phyloP scores from a whole-genome alignment of 176 grass and related monocot species.

The Lolium perenne region DNA sequence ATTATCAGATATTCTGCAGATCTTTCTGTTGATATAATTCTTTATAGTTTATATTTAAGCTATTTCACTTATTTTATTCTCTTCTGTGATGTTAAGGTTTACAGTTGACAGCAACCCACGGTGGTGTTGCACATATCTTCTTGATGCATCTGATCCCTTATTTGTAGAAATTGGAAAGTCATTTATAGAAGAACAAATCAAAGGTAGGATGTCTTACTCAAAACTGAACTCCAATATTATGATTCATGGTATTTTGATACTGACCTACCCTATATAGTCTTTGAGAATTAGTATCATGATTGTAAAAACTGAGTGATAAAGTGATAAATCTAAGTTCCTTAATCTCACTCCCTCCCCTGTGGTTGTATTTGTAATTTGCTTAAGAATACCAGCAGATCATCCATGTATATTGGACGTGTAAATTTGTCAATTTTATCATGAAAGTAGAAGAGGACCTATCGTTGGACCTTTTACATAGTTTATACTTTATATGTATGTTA shows the following conservation, averaged over 20 bases:
- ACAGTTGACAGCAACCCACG: conserved; percentile 74
- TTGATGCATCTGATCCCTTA: conserved; percentile 83
- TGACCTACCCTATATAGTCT: not conserved
- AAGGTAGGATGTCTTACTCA: conserved; percentile 51
- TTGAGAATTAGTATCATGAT: not conserved
- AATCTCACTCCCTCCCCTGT: too few species aligned
- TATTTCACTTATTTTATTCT: conserved; percentile 33
- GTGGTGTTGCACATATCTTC: conserved; percentile 85
- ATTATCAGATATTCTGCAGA: not conserved
- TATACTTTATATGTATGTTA: not conserved
- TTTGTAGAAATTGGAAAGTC: conserved; percentile 72
- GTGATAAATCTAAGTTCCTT: too few species aligned
- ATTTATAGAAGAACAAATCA: conserved; percentile 76
- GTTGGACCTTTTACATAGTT: not conserved
- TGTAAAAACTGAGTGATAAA: not conserved
- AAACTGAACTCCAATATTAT: conserved; percentile 13
- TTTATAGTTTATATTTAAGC: conserved; percentile 14
- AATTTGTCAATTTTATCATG: not conserved
- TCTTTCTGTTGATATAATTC: not conserved
- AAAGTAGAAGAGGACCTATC: not conserved
- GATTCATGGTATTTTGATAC: conserved; percentile 6
- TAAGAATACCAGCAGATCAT: conserved; percentile 3
- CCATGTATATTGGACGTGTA: not conserved
- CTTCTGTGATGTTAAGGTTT: conserved; percentile 62
- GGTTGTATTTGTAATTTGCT: not conserved